These are phyloP conservation scores for Eucalyptus regnans DNA, from an alignment of 345 rosid genomes.

Conservation along the genomic window DNA sequence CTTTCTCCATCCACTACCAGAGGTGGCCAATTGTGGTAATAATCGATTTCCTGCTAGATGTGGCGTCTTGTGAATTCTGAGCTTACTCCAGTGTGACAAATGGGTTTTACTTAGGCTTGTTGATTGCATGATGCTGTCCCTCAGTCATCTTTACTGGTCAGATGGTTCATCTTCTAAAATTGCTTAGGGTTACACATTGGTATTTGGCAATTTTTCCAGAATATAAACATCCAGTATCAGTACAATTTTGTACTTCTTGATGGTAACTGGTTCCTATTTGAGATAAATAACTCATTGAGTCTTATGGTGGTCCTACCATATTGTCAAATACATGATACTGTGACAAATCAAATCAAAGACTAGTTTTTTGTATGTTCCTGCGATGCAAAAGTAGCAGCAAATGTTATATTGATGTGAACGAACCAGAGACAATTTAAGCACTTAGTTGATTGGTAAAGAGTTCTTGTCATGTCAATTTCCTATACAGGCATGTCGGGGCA, in stretches of 20 bases:
- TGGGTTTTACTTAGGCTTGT: background rate
- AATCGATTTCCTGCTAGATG: background rate
- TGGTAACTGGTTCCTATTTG: background rate
- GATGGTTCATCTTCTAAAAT: background rate
- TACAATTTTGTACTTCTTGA: background rate
- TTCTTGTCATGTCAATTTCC: background rate
- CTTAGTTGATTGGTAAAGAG: background rate
- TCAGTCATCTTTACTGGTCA: background rate
- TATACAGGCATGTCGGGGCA: conserved; percentile 69
- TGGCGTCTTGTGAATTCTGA: background rate
- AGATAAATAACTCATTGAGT: background rate
- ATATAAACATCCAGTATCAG: background rate
- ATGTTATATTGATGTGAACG: background rate
- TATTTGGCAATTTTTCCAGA: background rate
- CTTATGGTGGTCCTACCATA: background rate
- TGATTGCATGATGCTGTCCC: background rate
- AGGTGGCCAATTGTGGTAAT: background rate
- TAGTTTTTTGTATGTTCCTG: background rate
- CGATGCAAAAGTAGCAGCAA: background rate
- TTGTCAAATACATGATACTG: background rate
- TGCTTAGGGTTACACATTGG: background rate
- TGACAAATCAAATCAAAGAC: background rate
- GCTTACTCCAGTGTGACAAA: background rate
- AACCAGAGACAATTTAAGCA: background rate
- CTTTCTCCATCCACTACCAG: background rate